phyloP scores from a whole-genome alignment of 2,329 filamentous ascomycete genomes.

The Fusarium abutilonis region DNA sequence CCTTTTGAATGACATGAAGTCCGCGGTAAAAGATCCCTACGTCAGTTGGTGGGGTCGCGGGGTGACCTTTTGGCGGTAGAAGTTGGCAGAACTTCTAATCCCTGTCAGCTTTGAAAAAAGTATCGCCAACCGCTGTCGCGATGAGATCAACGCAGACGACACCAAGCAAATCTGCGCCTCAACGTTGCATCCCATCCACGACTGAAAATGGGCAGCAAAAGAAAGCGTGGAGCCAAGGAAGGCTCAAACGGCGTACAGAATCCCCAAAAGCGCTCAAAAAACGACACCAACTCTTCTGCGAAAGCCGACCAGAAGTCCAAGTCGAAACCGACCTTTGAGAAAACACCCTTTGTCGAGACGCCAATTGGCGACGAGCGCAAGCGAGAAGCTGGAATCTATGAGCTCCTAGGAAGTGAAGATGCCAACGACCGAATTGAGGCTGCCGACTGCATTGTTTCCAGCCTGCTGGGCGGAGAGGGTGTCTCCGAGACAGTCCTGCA shows the following conservation, averaged over 20 bases:
- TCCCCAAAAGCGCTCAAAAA: conserved; percentile 49
- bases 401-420: conserved; percentile 69
- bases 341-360: conserved; percentile 61
- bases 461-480: conserved; percentile 61
- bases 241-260: conserved; percentile 42
- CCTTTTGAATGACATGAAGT: not conserved
- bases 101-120: conserved; percentile 30
- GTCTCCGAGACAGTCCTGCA: conserved; percentile 64
- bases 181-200: conserved; percentile 2
- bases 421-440: conserved; percentile 65
- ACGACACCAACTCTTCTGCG: conserved; percentile 37
- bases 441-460: conserved; percentile 66
- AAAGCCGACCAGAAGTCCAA: conserved; percentile 39
- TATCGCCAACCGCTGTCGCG: conserved; percentile 20
- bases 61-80: conserved; percentile 37
- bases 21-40: conserved; percentile 1
- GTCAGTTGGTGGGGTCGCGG: conserved; percentile 33
- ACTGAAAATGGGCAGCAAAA: conserved; percentile 49
- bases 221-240: conserved; percentile 50
- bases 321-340: conserved; percentile 47
- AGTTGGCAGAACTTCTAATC: conserved; percentile 30
- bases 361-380: conserved; percentile 63
- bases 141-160: conserved; percentile 19
- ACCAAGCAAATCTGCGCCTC: conserved; percentile 12
- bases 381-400: conserved; percentile 68